These are phyloP conservation scores for Lathyrus aphaca DNA, from an alignment of 306 rosid genomes.

Conservation along the genomic window DNA sequence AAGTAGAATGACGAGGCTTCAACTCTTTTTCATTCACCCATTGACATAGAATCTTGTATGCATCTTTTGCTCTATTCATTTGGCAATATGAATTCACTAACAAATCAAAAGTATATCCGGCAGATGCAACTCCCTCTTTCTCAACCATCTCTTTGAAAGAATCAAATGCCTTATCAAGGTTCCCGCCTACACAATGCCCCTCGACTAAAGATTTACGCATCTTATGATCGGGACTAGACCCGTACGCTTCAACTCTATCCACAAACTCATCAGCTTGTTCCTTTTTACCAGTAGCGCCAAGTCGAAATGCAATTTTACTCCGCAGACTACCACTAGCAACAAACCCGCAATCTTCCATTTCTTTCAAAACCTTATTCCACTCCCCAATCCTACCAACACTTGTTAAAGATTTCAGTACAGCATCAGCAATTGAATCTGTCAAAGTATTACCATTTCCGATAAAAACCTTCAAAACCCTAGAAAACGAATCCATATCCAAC, in stretches of 20 bases:
- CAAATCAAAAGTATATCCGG: slow-evolving; percentile 50
- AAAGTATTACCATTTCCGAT: slow-evolving; percentile 54
- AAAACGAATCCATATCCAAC: slow-evolving; percentile 62
- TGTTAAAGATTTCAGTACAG: slow-evolving; percentile 61
- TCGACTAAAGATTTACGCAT: slow-evolving; percentile 60
- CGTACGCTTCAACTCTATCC: slow-evolving; percentile 52
- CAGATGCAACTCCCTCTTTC: slow-evolving; percentile 54
- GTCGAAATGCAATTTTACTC: slow-evolving; percentile 56
- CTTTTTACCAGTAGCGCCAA: slow-evolving; percentile 53
- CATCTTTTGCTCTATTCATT: slow-evolving; percentile 59
- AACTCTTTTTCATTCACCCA: slow-evolving; percentile 52
- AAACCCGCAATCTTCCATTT: slow-evolving; percentile 63
- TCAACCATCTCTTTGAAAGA: slow-evolving; percentile 62
- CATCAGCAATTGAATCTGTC: slow-evolving; percentile 54
- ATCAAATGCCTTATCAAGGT: slow-evolving; percentile 61
- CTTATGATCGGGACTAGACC: slow-evolving; percentile 48
- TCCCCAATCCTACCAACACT: slow-evolving; percentile 61
- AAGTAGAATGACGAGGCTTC: slow-evolving; percentile 69
- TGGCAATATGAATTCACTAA: slow-evolving; percentile 62
- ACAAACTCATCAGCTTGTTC: slow-evolving; percentile 59
- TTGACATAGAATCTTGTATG: slow-evolving; percentile 53
- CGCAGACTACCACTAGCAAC: slow-evolving; percentile 47
- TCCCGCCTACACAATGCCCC: slow-evolving; percentile 62
- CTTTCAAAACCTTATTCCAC: slow-evolving; percentile 66
- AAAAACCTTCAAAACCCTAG: slow-evolving; percentile 56